Evolutionary conservation across 768 basidiomycete species (phyloP).

Genomic region (Chiua virens): DNA sequence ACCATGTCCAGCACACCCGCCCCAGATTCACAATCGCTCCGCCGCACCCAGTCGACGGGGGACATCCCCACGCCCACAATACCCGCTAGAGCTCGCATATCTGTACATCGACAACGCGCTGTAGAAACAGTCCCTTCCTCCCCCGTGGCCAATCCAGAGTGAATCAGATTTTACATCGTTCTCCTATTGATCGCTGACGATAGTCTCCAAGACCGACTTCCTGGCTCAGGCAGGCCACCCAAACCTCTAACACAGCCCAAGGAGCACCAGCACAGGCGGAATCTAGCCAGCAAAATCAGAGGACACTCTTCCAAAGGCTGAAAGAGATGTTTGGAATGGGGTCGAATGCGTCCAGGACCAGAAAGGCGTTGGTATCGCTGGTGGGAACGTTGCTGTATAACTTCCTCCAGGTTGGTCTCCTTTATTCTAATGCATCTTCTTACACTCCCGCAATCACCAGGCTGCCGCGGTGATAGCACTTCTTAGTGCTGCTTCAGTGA

Average conservation of each 20-base stretch:
- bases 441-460: constrained; percentile 33
- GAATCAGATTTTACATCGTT: constrained; percentile 9
- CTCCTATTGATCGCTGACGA: constrained; percentile 23
- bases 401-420: constrained; percentile 48
- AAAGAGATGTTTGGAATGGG: constrained; percentile 55
- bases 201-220: constrained; percentile 17
- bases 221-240: constrained; percentile 27
- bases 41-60: constrained; percentile 36
- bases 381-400: constrained; percentile 52
- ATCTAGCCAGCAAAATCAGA: constrained; percentile 9
- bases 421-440: background rate
- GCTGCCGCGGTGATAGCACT: constrained; percentile 51
- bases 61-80: constrained; percentile 28
- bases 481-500: constrained; percentile 46
- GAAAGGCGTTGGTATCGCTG: constrained; percentile 54
- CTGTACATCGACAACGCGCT: constrained; percentile 30
- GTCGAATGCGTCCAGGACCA: constrained; percentile 46
- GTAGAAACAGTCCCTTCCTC: constrained; percentile 19
- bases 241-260: constrained; percentile 14
- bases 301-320: constrained; percentile 22
- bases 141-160: constrained; percentile 17
- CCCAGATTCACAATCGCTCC: constrained; percentile 33
- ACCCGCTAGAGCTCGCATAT: constrained; percentile 29
- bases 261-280: background rate
- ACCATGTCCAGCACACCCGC: constrained; percentile 27